phyloP scores from a whole-genome alignment of 1,139 yeast species.

The Yamadazyma diddensiae region DNA sequence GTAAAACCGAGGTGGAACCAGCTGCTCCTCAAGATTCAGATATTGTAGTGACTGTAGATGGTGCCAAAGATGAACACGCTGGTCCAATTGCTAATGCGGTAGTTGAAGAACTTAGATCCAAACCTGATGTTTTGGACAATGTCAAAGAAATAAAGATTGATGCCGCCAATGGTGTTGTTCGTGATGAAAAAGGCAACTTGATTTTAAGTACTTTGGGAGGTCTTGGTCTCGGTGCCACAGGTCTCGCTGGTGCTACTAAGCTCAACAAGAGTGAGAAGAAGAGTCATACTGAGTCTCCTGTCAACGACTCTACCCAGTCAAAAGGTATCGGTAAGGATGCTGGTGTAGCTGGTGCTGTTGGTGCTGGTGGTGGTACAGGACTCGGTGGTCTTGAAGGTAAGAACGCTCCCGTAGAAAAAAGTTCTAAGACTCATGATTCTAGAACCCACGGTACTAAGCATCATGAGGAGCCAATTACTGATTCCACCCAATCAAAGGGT shows the following conservation, averaged over 20 bases:
- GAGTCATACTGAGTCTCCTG: too few relatives aligned
- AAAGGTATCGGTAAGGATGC: too few relatives aligned
- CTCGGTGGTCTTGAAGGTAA: too few relatives aligned
- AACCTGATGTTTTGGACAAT: conserved; percentile 22
- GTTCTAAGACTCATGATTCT: too few relatives aligned
- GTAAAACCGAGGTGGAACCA: conserved; percentile 6
- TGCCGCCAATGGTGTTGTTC: conserved; percentile 29
- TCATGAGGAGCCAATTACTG: too few relatives aligned
- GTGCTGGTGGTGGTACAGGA: too few relatives aligned
- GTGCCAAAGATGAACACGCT: conserved; percentile 28
- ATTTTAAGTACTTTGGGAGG: conserved; percentile 7
- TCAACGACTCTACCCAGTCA: too few relatives aligned
- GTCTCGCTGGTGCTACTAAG: conserved; percentile 1
- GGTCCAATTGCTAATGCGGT: conserved; percentile 29
- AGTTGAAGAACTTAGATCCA: conserved; percentile 24
- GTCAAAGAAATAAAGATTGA: conserved; percentile 30
- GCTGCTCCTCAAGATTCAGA: conserved; percentile 11
- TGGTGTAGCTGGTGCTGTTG: too few relatives aligned
- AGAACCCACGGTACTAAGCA: too few relatives aligned
- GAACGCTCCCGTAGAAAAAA: too few relatives aligned
- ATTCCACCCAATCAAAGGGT: too few relatives aligned
- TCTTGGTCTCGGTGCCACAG: conserved; percentile 7
- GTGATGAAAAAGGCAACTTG: conserved; percentile 26
- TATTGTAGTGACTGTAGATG: conserved; percentile 21
- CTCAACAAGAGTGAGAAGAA: too few relatives aligned